Evolutionary conservation across 2,329 filamentous ascomycete genomes (phyloP).

Genomic region (Colletotrichum tropicale): DNA sequence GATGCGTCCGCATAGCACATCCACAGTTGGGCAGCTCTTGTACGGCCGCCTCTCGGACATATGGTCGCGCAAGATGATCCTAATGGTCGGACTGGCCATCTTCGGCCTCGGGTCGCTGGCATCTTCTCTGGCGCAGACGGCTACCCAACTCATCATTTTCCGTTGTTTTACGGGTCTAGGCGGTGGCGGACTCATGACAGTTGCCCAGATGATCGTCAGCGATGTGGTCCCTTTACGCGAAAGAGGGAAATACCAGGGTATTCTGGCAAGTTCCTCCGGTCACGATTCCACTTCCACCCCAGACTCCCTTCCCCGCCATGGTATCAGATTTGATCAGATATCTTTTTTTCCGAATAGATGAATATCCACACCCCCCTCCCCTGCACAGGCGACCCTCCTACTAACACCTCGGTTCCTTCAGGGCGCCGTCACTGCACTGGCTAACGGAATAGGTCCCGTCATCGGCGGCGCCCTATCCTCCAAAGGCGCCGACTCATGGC

Average conservation of each 20-base stretch:
- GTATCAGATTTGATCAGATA: background rate
- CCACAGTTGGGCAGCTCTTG: slow-evolving; percentile 50
- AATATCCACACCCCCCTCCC: background rate
- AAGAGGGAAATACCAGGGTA: slow-evolving; percentile 44
- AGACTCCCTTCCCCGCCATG: background rate
- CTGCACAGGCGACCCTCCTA: background rate
- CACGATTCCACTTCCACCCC: background rate
- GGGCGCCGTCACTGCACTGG: slow-evolving; percentile 56
- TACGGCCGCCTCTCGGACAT: slow-evolving; percentile 52
- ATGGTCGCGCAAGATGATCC: slow-evolving; percentile 47
- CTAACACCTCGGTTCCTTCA: slow-evolving; percentile 10
- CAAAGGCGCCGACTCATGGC: slow-evolving; percentile 49
- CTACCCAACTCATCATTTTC: slow-evolving; percentile 44
- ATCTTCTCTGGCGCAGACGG: slow-evolving; percentile 43
- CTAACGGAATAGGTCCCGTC: slow-evolving; percentile 59
- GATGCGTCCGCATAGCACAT: slow-evolving; percentile 34
- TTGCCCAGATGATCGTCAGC: slow-evolving; percentile 50
- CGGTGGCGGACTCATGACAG: slow-evolving; percentile 43
- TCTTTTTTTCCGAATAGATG: background rate
- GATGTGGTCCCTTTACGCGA: slow-evolving; percentile 54
- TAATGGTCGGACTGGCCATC: slow-evolving; percentile 41
- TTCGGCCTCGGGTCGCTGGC: slow-evolving; percentile 49
- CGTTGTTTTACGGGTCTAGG: slow-evolving; percentile 49
- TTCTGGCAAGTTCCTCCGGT: slow-evolving; percentile 35
- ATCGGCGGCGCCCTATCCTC: slow-evolving; percentile 57